phyloP scores from a whole-genome alignment of 257 asterid genomes.

The Lycium ferocissimum region DNA sequence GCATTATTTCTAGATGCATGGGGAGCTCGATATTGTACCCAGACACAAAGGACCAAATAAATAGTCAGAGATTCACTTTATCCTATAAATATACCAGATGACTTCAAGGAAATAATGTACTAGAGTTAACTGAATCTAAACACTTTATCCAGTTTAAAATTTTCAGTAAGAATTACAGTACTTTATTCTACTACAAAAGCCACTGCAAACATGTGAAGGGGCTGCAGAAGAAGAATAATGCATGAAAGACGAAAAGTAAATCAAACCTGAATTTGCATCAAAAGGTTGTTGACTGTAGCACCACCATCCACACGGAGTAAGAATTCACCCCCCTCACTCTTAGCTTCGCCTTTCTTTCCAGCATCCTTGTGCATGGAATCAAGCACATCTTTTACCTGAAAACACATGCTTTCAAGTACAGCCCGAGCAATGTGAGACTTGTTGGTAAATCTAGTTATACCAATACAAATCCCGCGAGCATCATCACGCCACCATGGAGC shows the following conservation, averaged over 20 bases:
- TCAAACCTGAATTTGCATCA: conserved; percentile 94
- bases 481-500: conserved; percentile 99
- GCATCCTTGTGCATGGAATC: conserved; percentile 97
- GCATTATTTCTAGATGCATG: neutral
- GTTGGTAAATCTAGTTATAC: conserved; percentile 91
- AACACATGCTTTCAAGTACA: conserved; percentile 98
- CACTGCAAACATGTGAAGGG: neutral
- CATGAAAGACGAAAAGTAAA: neutral
- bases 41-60: neutral
- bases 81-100: neutral
- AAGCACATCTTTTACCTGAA: conserved; percentile 91
- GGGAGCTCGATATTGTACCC: neutral
- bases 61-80: neutral
- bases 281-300: conserved; percentile 81
- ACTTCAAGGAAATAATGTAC: neutral
- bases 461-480: conserved; percentile 89
- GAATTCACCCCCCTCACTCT: conserved; percentile 62
- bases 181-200: neutral
- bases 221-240: neutral
- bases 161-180: neutral
- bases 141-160: neutral
- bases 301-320: conserved; percentile 96
- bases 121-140: neutral
- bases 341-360: conserved; percentile 63
- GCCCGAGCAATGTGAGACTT: conserved; percentile 95